phyloP scores from a whole-genome alignment of 768 basidiomycete species.

The Lyophyllum atratum region DNA sequence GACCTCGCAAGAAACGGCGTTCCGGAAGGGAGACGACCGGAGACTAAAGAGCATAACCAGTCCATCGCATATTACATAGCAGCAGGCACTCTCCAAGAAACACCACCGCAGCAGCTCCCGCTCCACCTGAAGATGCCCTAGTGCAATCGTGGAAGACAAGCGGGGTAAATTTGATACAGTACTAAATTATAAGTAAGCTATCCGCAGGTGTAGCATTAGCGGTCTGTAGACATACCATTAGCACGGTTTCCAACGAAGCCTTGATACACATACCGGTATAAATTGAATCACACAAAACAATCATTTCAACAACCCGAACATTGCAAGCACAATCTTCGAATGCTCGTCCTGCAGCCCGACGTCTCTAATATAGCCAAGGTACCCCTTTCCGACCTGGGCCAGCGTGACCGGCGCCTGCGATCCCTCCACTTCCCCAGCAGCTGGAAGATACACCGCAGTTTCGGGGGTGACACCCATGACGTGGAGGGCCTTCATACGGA shows the following conservation, averaged over 20 bases:
- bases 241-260: neutral
- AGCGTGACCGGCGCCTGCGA: conserved; percentile 29
- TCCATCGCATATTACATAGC: neutral
- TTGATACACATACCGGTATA: neutral
- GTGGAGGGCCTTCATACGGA: conserved; percentile 30
- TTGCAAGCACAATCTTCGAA: conserved; percentile 30
- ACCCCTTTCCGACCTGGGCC: conserved; percentile 26
- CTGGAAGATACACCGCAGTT: conserved; percentile 26
- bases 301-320: conserved; percentile 28
- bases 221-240: neutral
- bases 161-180: neutral
- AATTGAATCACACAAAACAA: neutral
- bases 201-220: neutral
- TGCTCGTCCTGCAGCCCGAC: conserved; percentile 28
- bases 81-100: neutral
- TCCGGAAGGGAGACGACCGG: neutral
- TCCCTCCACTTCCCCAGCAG: neutral
- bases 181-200: neutral
- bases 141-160: too few relatives aligned
- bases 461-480: conserved; percentile 22
- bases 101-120: neutral
- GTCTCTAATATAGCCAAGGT: conserved; percentile 37
- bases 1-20: conserved; percentile 3
- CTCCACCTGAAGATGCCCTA: neutral
- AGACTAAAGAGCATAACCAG: neutral